phyloP scores from a whole-genome alignment of 768 basidiomycete species.

The Pisolithus marmoratus region DNA sequence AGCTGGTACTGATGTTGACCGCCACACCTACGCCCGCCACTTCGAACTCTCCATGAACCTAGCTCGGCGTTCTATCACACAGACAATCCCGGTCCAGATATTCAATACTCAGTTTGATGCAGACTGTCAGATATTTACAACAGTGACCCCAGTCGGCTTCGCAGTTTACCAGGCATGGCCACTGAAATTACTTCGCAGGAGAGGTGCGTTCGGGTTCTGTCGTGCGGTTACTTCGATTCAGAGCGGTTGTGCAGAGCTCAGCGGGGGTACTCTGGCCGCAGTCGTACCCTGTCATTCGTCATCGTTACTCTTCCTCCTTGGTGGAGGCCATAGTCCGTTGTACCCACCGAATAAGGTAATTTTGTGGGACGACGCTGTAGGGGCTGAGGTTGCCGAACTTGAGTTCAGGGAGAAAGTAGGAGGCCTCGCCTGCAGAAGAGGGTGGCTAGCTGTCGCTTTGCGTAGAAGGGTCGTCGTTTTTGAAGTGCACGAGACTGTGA shows the following conservation, averaged over 20 bases:
- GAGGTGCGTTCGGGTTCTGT: slow-evolving; percentile 46
- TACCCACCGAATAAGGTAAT: slow-evolving; percentile 92
- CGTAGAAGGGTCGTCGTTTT: slow-evolving; percentile 77
- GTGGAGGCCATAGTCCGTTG: slow-evolving; percentile 81
- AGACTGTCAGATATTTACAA: slow-evolving; percentile 77
- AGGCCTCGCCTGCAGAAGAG: slow-evolving; percentile 73
- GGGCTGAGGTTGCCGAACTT: slow-evolving; percentile 78
- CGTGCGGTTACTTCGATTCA: slow-evolving; percentile 5
- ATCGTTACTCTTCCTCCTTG: slow-evolving; percentile 79
- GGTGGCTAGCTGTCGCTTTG: slow-evolving; percentile 80
- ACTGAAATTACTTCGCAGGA: slow-evolving; percentile 71
- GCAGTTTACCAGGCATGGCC: slow-evolving; percentile 77
- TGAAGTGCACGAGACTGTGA: slow-evolving; percentile 56
- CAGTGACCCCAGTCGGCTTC: slow-evolving; percentile 74
- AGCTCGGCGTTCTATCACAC: slow-evolving; percentile 76
- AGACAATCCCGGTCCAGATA: slow-evolving; percentile 69
- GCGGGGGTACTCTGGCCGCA: slow-evolving; percentile 71
- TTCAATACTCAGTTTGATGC: slow-evolving; percentile 75
- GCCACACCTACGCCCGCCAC: neutral
- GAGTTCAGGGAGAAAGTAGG: slow-evolving; percentile 84
- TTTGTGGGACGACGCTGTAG: slow-evolving; percentile 77
- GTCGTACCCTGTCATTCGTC: slow-evolving; percentile 77
- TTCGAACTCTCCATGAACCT: slow-evolving; percentile 62
- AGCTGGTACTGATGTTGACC: no score
- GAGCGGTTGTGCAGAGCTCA: slow-evolving; percentile 49